A percentile compares a stretch with the other conserved stretches of the same genome.
phyloP scores from a whole-genome alignment of 768 basidiomycete species.

The Pleurotus ostreatus region DNA sequence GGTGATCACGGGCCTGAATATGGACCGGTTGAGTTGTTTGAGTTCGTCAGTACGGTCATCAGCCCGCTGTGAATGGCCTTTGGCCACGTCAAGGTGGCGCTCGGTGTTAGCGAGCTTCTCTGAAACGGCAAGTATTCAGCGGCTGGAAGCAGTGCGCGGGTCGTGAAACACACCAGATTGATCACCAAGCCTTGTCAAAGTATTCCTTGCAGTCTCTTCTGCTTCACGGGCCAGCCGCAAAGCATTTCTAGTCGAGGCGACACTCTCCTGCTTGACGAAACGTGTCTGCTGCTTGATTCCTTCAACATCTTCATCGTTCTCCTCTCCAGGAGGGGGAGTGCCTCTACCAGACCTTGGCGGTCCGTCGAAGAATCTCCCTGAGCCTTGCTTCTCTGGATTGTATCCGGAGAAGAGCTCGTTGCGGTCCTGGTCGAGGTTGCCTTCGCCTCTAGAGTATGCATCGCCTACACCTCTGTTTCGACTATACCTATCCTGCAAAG shows the following conservation, averaged over 20 bases:
- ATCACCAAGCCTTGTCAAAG: slow-evolving; percentile 77
- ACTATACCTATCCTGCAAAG: slow-evolving; percentile 41
- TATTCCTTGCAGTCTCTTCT: slow-evolving; percentile 90
- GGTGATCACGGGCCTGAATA: slow-evolving; percentile 88
- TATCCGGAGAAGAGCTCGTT: slow-evolving; percentile 75
- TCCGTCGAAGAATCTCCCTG: slow-evolving; percentile 70
- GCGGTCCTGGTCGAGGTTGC: slow-evolving; percentile 61
- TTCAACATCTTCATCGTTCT: slow-evolving; percentile 86
- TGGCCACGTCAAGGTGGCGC: slow-evolving; percentile 89
- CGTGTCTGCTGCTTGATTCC: slow-evolving; percentile 92
- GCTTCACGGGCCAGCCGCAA: slow-evolving; percentile 92
- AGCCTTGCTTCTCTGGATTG: slow-evolving; percentile 52
- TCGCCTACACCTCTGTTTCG: slow-evolving; percentile 56
- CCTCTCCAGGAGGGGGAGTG: slow-evolving; percentile 54
- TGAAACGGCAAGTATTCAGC: slow-evolving; percentile 20
- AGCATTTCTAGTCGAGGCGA: slow-evolving; percentile 87
- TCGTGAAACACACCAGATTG: slow-evolving; percentile 75
- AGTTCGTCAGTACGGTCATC: slow-evolving; percentile 92
- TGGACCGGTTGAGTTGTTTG: slow-evolving; percentile 90
- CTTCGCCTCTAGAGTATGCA: slow-evolving; percentile 59
- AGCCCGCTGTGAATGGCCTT: slow-evolving; percentile 82
- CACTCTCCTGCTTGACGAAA: slow-evolving; percentile 87
- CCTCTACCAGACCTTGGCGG: slow-evolving; percentile 36
- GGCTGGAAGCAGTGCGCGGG: not conserved
- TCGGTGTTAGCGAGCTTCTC: slow-evolving; percentile 92